phyloP scores from a whole-genome alignment of 768 basidiomycete species.

The Dictyophora rubrovolvata region DNA sequence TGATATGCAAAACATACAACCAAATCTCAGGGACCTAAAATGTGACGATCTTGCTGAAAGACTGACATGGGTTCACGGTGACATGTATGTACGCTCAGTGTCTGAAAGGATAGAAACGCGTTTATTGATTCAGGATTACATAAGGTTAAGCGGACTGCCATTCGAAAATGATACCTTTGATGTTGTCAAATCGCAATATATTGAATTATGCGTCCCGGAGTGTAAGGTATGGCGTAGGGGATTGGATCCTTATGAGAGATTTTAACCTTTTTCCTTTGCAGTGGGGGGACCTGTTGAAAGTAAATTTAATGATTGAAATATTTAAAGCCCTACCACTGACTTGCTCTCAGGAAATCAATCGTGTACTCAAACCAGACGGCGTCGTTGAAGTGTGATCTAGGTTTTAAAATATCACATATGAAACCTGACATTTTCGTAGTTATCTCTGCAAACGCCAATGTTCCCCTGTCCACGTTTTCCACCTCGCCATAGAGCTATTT shows the following conservation, averaged over 20 bases:
- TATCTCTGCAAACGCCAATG: not conserved
- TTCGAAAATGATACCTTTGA: constrained; percentile 51
- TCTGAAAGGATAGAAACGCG: no score
- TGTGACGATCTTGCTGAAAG: constrained; percentile 33
- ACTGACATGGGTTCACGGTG: constrained; percentile 57
- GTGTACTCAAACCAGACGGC: constrained; percentile 53
- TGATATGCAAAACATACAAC: constrained; percentile 48
- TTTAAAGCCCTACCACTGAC: not conserved
- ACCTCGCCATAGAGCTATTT: not conserved
- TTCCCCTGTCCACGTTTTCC: constrained; percentile 7
- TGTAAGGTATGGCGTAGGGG: constrained; percentile 39
- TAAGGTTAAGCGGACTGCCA: constrained; percentile 54
- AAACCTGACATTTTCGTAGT: not conserved
- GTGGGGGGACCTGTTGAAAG: constrained; percentile 63
- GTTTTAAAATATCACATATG: no score
- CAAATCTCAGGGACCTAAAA: constrained; percentile 27
- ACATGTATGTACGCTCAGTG: constrained; percentile 38
- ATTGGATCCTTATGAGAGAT: not conserved
- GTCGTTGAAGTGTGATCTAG: constrained; percentile 8
- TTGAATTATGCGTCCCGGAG: constrained; percentile 63
- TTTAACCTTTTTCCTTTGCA: constrained; percentile 14
- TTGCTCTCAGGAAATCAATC: constrained; percentile 46
- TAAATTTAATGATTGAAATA: constrained; percentile 15
- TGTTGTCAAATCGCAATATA: constrained; percentile 51
- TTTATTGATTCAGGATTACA: not conserved